These are phyloP conservation scores for Dendrobium officinale DNA, from an alignment of 106 monocot species.

Conservation along the genomic window DNA sequence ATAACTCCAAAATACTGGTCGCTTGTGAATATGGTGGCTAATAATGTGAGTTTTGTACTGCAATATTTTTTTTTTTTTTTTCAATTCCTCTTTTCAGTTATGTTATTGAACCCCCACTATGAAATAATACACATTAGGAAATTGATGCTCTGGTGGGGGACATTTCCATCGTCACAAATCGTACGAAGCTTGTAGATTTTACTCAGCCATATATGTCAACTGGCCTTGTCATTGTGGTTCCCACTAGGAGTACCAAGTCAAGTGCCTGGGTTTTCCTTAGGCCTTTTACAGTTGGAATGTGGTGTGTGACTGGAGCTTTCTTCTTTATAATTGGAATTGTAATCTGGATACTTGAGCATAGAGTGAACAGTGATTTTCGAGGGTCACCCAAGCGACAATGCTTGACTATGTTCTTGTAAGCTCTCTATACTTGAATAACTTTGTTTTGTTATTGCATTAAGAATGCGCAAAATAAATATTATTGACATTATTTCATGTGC, in stretches of 20 bases:
- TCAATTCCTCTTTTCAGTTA: not conserved
- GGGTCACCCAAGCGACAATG: constrained; percentile 50
- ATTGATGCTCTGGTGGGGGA: constrained; percentile 58
- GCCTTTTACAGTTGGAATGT: constrained; percentile 61
- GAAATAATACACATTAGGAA: constrained; percentile 18
- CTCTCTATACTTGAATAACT: not conserved
- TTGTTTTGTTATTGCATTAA: not conserved
- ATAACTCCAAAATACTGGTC: constrained; percentile 48
- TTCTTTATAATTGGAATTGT: constrained; percentile 59
- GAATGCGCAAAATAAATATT: not conserved
- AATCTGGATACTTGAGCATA: constrained; percentile 70
- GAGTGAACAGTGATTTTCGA: constrained; percentile 54
- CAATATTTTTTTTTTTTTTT: not conserved
- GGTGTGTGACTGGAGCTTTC: constrained; percentile 47
- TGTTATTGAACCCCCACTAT: not conserved
- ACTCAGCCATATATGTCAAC: constrained; percentile 57
- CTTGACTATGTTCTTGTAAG: constrained; percentile 49
- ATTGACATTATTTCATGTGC: not conserved
- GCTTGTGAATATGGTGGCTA: constrained; percentile 38
- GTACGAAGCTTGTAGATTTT: constrained; percentile 58
- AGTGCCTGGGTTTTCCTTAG: constrained; percentile 59
- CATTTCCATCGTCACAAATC: constrained; percentile 36
- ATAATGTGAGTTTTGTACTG: constrained; percentile 29
- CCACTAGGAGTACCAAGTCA: constrained; percentile 28
- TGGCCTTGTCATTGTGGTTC: constrained; percentile 47